phyloP scores from a whole-genome alignment of 495 filamentous ascomycete species.

The Bryoglossum gracile region DNA sequence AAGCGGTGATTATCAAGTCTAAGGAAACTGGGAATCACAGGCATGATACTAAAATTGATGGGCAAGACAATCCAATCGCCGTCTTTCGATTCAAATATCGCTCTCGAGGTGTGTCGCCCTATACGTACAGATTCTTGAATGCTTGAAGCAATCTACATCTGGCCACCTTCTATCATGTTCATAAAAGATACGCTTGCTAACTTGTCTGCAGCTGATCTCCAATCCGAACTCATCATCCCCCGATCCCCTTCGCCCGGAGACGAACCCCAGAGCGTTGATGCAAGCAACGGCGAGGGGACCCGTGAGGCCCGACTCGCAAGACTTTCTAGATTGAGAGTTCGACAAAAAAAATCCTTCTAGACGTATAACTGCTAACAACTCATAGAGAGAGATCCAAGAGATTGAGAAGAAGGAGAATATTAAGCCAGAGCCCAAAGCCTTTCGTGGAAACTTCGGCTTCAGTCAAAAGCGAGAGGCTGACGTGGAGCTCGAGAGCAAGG shows the following conservation, averaged over 20 bases:
- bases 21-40: neutral
- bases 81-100: constrained; percentile 28
- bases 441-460: too few relatives aligned
- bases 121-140: neutral
- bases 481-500: constrained; percentile 1
- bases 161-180: too few relatives aligned
- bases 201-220: constrained; percentile 22
- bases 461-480: neutral
- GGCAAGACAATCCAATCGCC: constrained; percentile 22
- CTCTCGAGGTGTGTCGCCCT: constrained; percentile 23
- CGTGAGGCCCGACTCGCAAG: constrained; percentile 4
- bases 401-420: constrained; percentile 16
- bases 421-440: too few relatives aligned
- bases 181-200: neutral
- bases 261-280: neutral
- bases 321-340: constrained; percentile 9
- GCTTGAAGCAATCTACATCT: too few relatives aligned
- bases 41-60: constrained; percentile 5
- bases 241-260: constrained; percentile 22
- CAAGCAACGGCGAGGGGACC: neutral
- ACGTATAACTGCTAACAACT: neutral
- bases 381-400: constrained; percentile 18
- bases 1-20: too few relatives aligned
- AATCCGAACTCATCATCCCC: constrained; percentile 29
- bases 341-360: neutral